Base-by-base conservation (phyloP, 208 protist genomes). In the Leishmania major region DNA sequence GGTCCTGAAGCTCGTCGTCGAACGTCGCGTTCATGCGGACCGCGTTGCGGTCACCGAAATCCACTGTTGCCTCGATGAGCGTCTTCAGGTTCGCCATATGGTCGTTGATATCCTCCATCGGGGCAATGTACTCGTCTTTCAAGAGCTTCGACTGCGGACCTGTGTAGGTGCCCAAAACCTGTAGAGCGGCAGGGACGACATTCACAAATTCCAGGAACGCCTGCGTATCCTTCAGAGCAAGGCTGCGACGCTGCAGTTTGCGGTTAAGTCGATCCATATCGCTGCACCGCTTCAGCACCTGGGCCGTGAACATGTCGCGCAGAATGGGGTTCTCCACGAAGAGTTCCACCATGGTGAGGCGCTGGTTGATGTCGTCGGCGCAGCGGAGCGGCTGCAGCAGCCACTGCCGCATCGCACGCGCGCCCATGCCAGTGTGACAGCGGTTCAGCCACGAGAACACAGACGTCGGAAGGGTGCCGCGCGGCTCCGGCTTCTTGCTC, bases 371-470 rank as follows among this genome's bases (percentile, higher is more conserved):
- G 47, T 98, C 91, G 1, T 96, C 92, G 1, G 88, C 80, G 75
- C 97, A 93, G 31, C 98, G 88, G 25, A 99, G 86, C 13, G 99
- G 99, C 94, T 99, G 99, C 66, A 99, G 98, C 43, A 99, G 89
- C 98, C 99, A 99, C 87, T 99, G 96, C 25, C 94, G 87, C 85
- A 99, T 95, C 77, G 94, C 85, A n/a, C 99, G 92, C 22, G 97
- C 87, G 4, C 99, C 99, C 95, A 99, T 99, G 6, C 94, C 92
- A 13, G 99, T 99, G 47, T 86, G 74, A 84, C 98, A 99, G n/a
- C 98, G 90, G 86, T 99, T 99, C 25, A 99, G 90, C 86, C 99
- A 93, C 11, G 92, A 92, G 85, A 97, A 99, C 35, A 99, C 84
- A 19, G 89, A 97, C 45, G 84, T 89, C 47, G 94, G 92, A 59